Evolutionary conservation across 2,329 filamentous ascomycete genomes (phyloP).

Genomic region (Mycosphaerella arachidis): DNA sequence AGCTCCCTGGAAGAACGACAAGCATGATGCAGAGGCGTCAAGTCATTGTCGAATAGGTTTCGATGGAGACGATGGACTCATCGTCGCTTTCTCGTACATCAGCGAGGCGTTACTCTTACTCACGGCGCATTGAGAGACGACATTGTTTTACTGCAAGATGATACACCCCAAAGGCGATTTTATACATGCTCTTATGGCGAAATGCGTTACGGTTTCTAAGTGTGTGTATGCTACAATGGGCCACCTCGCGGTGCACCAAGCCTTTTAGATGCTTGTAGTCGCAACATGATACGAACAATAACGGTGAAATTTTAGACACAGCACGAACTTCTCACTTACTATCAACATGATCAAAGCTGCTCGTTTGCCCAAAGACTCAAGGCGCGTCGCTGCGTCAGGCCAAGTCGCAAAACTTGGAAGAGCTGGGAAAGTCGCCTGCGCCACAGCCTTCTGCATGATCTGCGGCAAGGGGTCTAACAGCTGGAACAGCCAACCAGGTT

Average conservation of each 20-base stretch:
- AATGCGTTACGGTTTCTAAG: background rate
- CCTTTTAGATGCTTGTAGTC: background rate
- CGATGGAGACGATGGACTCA: constrained; percentile 11
- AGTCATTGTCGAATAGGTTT: constrained; percentile 17
- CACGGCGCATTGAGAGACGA: background rate
- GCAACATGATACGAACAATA: background rate
- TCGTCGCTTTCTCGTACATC: background rate
- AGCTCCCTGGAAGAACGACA: constrained; percentile 1
- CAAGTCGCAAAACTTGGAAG: background rate
- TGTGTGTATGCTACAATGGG: background rate
- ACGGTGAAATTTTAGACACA: background rate
- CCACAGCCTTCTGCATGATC: constrained; percentile 2
- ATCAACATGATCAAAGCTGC: background rate
- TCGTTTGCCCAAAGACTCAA: background rate
- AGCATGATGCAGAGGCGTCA: constrained; percentile 18
- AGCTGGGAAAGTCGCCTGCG: background rate
- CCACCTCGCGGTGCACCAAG: background rate
- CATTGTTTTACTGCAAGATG: background rate
- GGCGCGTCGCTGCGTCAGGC: background rate
- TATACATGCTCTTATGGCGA: background rate
- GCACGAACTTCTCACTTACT: background rate
- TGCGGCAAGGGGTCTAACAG: background rate
- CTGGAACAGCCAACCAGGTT: background rate
- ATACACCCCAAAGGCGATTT: constrained; percentile 1
- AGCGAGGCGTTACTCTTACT: background rate